phyloP scores from a whole-genome alignment of 352 stramenopile genomes.

The Discostella stelligera region DNA sequence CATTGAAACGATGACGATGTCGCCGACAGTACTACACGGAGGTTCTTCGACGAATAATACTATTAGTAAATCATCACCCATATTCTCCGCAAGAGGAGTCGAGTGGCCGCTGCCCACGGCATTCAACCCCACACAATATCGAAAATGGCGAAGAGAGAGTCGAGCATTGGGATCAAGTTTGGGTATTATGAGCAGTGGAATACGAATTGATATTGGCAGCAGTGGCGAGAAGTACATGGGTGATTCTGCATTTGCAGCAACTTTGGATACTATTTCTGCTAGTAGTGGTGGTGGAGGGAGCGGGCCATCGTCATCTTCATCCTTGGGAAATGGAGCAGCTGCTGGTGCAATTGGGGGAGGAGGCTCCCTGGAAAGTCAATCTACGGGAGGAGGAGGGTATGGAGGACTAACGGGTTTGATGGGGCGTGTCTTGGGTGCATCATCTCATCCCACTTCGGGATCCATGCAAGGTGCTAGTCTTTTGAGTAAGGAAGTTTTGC shows the following conservation, averaged over 20 bases:
- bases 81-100: too few relatives aligned
- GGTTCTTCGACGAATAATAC: not conserved
- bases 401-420: constrained; percentile 50
- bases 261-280: not conserved
- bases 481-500: not conserved
- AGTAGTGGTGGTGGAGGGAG: too few relatives aligned
- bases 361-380: constrained; percentile 33
- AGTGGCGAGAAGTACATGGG: too few relatives aligned
- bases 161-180: not conserved
- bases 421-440: constrained; percentile 47
- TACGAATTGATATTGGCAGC: not conserved
- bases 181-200: not conserved
- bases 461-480: not conserved
- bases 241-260: not conserved
- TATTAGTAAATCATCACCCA: too few relatives aligned
- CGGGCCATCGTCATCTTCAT: not conserved
- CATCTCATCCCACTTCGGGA: constrained; percentile 12
- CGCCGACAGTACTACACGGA: not conserved
- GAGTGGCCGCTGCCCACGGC: not conserved
- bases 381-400: constrained; percentile 23
- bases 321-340: constrained; percentile 36
- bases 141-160: constrained; percentile 1
- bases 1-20: not conserved
- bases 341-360: constrained; percentile 39
- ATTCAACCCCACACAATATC: not conserved